Percentiles rank a stretch among this genome's conserved stretches.
phyloP scores from a whole-genome alignment of 1,284 basidiomycete genomes.

The Pyrrhoderma noxium region DNA sequence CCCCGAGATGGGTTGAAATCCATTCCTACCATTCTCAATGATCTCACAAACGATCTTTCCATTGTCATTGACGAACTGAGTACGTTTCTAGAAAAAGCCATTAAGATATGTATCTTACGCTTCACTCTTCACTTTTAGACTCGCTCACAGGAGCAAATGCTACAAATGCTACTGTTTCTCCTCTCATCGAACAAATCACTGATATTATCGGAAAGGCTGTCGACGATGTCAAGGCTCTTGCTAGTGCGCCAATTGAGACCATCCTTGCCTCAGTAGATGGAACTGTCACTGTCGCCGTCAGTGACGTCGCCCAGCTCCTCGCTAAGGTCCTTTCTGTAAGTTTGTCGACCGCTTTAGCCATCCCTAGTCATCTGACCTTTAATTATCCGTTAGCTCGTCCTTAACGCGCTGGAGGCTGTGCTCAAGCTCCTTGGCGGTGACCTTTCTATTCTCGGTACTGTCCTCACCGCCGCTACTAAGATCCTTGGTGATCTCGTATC shows the following conservation, averaged over 20 bases:
- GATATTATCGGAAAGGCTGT: constrained; percentile 26
- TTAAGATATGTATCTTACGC: too few relatives aligned
- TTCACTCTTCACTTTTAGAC: constrained; percentile 21
- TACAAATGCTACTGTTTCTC: constrained; percentile 26
- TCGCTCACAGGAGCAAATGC: constrained; percentile 26
- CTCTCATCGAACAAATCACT: constrained; percentile 28
- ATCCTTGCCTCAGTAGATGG: constrained; percentile 31
- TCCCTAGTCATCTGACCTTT: neutral
- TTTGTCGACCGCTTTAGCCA: neutral
- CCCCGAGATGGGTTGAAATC: constrained; percentile 19
- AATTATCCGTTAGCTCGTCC: constrained; percentile 24
- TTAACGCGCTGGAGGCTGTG: constrained; percentile 32
- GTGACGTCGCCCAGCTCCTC: constrained; percentile 28
- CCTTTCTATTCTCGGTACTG: constrained; percentile 23
- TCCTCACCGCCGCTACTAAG: constrained; percentile 27
- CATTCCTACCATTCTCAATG: constrained; percentile 24
- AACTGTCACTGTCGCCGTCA: constrained; percentile 24
- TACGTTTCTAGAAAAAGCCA: too few relatives aligned
- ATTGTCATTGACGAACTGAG: constrained; percentile 27
- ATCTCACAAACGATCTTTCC: constrained; percentile 22
- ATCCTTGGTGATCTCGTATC: constrained; percentile 26
- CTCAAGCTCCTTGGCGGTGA: constrained; percentile 28
- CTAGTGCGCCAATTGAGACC: constrained; percentile 24
- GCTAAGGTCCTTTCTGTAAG: constrained; percentile 24
- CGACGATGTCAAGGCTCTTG: constrained; percentile 29